Percentiles rank a stretch among this genome's conserved stretches.
Evolutionary conservation across 2,329 filamentous ascomycete species (phyloP).

Genomic region (Fusarium sp.): DNA sequence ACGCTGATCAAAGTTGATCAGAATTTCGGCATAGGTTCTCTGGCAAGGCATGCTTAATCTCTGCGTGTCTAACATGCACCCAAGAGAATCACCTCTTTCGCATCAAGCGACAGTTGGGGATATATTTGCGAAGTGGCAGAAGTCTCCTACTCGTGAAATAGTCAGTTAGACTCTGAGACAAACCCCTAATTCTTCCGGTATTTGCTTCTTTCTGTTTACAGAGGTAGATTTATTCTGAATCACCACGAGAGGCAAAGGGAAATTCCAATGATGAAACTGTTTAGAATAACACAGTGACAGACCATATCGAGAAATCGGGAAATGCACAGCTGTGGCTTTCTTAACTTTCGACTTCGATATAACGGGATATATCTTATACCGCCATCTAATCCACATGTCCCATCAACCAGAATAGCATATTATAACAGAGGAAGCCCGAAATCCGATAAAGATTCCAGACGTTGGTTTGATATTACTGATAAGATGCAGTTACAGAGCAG

Average conservation of each 20-base stretch:
- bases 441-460: background rate
- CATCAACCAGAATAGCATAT: background rate
- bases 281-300: background rate
- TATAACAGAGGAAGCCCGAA: background rate
- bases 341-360: background rate
- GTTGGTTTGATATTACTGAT: background rate
- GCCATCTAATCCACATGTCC: background rate
- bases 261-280: background rate
- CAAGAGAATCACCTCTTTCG: background rate
- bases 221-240: background rate
- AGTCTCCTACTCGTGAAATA: background rate
- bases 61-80: background rate
- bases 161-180: constrained; percentile 4
- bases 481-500: background rate
- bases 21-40: background rate
- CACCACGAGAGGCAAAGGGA: background rate
- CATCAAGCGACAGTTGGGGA: constrained; percentile 1
- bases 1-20: background rate
- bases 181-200: constrained; percentile 12
- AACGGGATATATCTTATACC: background rate
- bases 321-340: background rate
- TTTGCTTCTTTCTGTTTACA: constrained; percentile 16
- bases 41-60: background rate
- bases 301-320: background rate
- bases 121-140: background rate